A percentile compares a stretch with the other conserved stretches of the same genome.
Conservation (phyloP, 148 eudicot species). For the Heliosperma pusillum region DNA sequence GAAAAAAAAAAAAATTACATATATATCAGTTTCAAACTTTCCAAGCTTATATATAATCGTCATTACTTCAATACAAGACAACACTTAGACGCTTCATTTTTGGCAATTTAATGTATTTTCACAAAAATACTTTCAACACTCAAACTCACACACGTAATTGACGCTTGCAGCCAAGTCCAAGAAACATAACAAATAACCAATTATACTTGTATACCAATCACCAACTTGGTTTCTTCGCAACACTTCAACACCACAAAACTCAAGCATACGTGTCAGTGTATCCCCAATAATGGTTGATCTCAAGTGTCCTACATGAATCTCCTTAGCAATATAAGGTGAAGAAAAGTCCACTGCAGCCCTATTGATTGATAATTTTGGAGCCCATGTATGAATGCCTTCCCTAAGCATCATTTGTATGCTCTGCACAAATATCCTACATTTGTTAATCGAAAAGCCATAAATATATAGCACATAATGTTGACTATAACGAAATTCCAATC, state of each 20-base stretch:
- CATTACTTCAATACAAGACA: neutral
- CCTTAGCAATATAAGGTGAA: slow-evolving; percentile 96
- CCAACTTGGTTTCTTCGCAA: slow-evolving; percentile 96
- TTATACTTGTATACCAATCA: slow-evolving; percentile 90
- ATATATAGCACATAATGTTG: neutral
- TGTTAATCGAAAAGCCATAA: neutral
- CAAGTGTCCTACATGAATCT: slow-evolving; percentile 97
- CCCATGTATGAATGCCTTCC: slow-evolving; percentile 81
- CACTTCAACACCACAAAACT: slow-evolving; percentile 83
- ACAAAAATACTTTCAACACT: too few relatives aligned
- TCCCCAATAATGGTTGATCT: slow-evolving; percentile 96
- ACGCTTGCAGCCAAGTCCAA: too few relatives aligned
- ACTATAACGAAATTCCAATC: neutral
- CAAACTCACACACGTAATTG: too few relatives aligned
- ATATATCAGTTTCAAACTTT: too few relatives aligned
- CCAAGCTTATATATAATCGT: neutral
- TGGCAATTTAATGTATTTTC: too few relatives aligned
- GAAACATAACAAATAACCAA: too few relatives aligned
- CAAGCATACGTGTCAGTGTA: slow-evolving; percentile 88
- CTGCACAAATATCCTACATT: slow-evolving; percentile 40
- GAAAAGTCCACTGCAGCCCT: slow-evolving; percentile 94
- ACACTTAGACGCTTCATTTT: too few relatives aligned
- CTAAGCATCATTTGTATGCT: slow-evolving; percentile 75
- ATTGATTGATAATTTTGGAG: slow-evolving; percentile 66
- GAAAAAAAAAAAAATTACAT: too few relatives aligned